phyloP scores from a whole-genome alignment of 345 rosid genomes.

The Salix udensis region DNA sequence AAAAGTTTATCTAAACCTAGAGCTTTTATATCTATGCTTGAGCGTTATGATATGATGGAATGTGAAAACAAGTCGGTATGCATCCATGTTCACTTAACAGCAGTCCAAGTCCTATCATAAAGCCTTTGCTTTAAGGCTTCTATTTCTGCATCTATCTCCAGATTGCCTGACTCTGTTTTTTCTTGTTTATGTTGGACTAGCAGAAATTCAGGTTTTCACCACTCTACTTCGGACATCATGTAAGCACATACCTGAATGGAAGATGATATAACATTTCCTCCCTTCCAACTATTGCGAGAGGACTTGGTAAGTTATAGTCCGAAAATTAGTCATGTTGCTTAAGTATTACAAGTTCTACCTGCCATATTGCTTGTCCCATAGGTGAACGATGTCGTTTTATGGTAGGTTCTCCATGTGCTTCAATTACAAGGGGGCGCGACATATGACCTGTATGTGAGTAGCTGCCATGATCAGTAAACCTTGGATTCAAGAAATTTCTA shows the following conservation, averaged over 20 bases:
- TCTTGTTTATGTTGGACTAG: conserved; percentile 2
- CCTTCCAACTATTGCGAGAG: background rate
- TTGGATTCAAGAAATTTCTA: background rate
- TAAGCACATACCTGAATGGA: background rate
- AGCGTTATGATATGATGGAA: conserved; percentile 12
- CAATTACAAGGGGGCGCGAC: background rate
- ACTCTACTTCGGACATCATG: background rate
- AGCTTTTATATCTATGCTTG: background rate
- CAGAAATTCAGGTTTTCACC: background rate
- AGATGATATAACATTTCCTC: background rate
- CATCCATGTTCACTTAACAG: background rate
- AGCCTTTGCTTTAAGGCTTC: background rate
- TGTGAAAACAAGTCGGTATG: background rate
- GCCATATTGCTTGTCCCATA: background rate
- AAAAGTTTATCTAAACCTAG: background rate
- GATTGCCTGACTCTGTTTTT: conserved; percentile 5
- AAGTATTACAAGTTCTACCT: background rate
- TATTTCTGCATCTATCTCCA: background rate
- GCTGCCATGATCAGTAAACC: background rate
- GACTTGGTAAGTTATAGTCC: background rate
- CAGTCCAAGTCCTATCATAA: background rate
- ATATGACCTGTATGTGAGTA: background rate
- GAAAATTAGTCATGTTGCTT: background rate
- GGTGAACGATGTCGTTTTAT: background rate
- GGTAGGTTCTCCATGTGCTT: background rate